Evolutionary conservation across 2,329 filamentous ascomycete species (phyloP), one percentile per base, ranked within the genome.

Genomic region (Aplosporella prunicola): DNA sequence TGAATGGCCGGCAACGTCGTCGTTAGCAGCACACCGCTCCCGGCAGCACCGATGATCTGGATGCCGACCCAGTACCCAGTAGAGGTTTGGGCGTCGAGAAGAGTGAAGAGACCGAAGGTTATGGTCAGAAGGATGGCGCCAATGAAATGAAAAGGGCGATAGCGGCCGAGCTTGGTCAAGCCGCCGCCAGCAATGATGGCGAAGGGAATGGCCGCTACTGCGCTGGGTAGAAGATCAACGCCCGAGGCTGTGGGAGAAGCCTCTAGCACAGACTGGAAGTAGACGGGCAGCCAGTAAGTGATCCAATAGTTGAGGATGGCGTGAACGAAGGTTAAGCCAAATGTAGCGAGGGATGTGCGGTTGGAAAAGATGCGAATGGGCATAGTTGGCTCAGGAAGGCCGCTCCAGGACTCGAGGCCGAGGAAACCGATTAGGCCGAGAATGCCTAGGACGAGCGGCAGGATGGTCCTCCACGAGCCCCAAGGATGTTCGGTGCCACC

Each of bases 401-500:
- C 48, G 15, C 29, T 57, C 26, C 56, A 56, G 6, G 54, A 37
- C 7, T 64, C 45, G 5, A 65, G 41, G 3, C 52, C 51, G 25
- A 62, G 52, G 17, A 68, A 61, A 0, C 46, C 41, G 1, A 56
- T 37, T 2, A 70, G 45, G 9, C 64, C 65, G 2, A 56, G 20
- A 1, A 62, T 16, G 1, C 68, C 67, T 3, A 69, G 40, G 2
- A 71, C 40, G 3, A 74, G 47, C 2, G 69, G 66, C 0, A 54
- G 47, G 4, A 72, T 34, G 6, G 68, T 52, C 0, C 52, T 50
- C 24, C 44, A 50, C 17, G 57, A 53, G 1, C 51, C 52, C 69
- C 70, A 73, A 0, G 62, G 46, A 30, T 65, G 51, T 1, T 52
- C 42, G 2, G 62, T 52, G 2, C 67, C 68, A 15, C 61, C 68